Evolutionary conservation across 352 stramenopile genomes (phyloP).

Genomic region (Phytophthora vignae): DNA sequence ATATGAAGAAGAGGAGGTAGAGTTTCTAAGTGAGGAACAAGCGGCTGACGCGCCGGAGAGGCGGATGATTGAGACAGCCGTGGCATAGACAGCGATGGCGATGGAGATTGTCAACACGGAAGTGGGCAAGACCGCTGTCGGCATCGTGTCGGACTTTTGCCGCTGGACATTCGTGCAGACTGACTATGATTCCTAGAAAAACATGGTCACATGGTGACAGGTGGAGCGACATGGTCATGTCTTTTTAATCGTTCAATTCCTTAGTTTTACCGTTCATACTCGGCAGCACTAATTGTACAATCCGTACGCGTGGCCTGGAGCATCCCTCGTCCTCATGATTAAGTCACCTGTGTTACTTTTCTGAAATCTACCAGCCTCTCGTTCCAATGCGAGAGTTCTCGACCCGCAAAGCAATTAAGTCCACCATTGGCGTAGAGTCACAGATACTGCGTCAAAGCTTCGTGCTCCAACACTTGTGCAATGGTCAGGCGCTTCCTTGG

Average conservation of each 20-base stretch:
- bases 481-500: conserved; percentile 2
- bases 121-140: neutral
- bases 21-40: neutral
- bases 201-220: neutral
- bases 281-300: too few relatives aligned
- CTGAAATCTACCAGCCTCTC: too few relatives aligned
- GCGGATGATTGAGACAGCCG: neutral
- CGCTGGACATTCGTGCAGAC: neutral
- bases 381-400: too few relatives aligned
- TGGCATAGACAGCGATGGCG: neutral
- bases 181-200: neutral
- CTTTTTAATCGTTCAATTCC: too few relatives aligned
- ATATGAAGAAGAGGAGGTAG: neutral
- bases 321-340: too few relatives aligned
- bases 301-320: too few relatives aligned
- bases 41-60: neutral
- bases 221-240: too few relatives aligned
- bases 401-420: too few relatives aligned
- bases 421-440: too few relatives aligned
- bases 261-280: too few relatives aligned
- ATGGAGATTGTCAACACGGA: neutral
- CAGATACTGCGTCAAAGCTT: neutral
- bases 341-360: too few relatives aligned
- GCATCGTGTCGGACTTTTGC: neutral
- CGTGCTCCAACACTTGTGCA: neutral